Base-by-base conservation (phyloP, 2,329 filamentous ascomycete genomes). In the Aspergillus hortae region DNA sequence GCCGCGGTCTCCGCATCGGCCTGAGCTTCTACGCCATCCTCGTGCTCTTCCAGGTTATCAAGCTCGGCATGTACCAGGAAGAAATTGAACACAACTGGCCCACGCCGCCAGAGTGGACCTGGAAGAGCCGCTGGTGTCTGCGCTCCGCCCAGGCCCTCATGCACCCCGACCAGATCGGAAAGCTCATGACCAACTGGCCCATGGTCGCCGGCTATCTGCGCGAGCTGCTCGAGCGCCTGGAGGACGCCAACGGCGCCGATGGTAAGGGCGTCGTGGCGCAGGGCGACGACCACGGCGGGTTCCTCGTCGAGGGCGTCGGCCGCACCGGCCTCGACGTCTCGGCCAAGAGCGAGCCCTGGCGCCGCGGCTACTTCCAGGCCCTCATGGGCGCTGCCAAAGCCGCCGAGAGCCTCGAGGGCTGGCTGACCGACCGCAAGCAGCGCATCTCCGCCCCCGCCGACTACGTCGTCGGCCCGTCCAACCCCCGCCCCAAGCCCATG, bases 91-190 rank as follows among this genome's bases (percentile, higher is more conserved):
- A 86, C 44, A 77, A 81, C 48, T 89, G 86, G 67, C 91, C 91
- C 0, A 92, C 90, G 1, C 92, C 92, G 1, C 80, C 82, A 23
- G 92, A 95, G 67, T 96, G 92, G 90, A 76, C 76, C 0, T 87
- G 85, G 69, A 73, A 83, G 57, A 89, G 87, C 43, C 79, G 90
- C 21, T 82, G 87, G 71, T 77, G 80, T 36, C 79, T 89, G 56
- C 81, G 90, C 38, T 80, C 82, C 46, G 88, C 87, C 4, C 77
- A 80, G 61, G 81, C 80, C 49, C 78, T 81, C 46, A 80, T 82
- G 56, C 77, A 84, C 41, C 77, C 79, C 12, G 78, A 82, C 10
- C 75, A 80, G n/a, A 77, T 75, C 23, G 77, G 78, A 19, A 72
- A 74, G 48, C 63, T 77, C 25, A 69, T 82, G 55, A 75, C 80